Base-by-base conservation (phyloP, 2,329 filamentous ascomycete genomes). In the Immersiporthe knoxdaviesiana region DNA sequence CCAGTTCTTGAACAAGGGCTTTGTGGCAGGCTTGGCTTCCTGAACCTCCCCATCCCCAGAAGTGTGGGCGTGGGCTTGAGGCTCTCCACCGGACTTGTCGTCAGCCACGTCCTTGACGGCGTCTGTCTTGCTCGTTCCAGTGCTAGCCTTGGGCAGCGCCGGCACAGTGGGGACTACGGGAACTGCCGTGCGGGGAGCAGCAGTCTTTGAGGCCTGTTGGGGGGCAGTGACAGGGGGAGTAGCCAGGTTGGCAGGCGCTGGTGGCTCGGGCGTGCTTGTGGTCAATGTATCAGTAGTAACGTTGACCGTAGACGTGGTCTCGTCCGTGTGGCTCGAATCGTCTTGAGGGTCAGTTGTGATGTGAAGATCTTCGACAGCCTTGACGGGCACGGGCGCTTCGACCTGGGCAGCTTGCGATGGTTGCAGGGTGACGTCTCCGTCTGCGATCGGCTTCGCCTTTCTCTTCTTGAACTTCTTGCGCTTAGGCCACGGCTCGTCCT, bases 131-230 rank as follows among this genome's bases (percentile, higher is more conserved):
- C 63, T 71, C 21, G 16, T 30, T n/a, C 3, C 27, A 30, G 61
- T 41, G 16, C 27, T 47, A 47, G 41, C 24, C 74, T 83, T 85
- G 8, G 84, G 83, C 11, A 85, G 73, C 44, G 77, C 80, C 10
- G 85, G 85, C 30, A 87, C 70, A n/a, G 84, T 78, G 3, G 84
- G 84, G 56, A 83, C 72, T 1, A 81, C 82, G 14, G 82, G 80
- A 6, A 79, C 74, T 27, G 79, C 77, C 18, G 80, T 70, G 11
- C 81, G 81, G 52, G 72, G 74, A 52, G 73, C 74, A 60, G 74
- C 75, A 32, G 39, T 32, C 73, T 77, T 81, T 27, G 70, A 71
- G 12, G 74, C 54, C 44, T 77, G 78, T 1, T 75, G 73, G 8
- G 78, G 72, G 18, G 74, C 75, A 11, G 72, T 64, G 18, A 52